A percentile compares a stretch with the other conserved stretches of the same genome.
Evolutionary conservation across 2,329 filamentous ascomycete genomes (phyloP).

Genomic region (Neonectria punicea): DNA sequence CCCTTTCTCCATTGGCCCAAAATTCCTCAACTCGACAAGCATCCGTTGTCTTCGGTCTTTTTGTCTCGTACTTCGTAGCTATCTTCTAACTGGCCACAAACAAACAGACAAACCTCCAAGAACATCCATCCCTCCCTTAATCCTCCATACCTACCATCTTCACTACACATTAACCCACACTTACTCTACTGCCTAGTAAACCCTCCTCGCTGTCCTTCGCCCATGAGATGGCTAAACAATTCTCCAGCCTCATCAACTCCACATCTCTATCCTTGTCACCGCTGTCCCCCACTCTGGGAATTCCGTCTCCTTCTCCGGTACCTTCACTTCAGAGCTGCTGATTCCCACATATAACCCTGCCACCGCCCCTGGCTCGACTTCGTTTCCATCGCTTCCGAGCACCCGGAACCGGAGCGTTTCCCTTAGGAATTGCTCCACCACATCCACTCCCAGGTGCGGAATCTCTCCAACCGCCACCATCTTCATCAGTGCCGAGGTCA

Average conservation of each 20-base stretch:
- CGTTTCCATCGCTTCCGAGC: conserved; percentile 39
- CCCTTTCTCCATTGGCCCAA: background rate
- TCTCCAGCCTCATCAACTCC: conserved; percentile 24
- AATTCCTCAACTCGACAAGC: background rate
- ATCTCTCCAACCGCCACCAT: conserved; percentile 52
- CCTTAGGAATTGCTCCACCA: conserved; percentile 55
- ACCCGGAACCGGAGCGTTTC: conserved; percentile 50
- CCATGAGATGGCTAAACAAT: background rate
- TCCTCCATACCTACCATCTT: background rate
- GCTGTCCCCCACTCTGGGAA: conserved; percentile 44
- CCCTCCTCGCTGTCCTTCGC: background rate
- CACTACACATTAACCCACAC: conserved; percentile 9
- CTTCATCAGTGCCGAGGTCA: conserved; percentile 61
- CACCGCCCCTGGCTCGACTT: conserved; percentile 40
- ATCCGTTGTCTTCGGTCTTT: background rate
- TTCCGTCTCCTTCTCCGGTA: conserved; percentile 38
- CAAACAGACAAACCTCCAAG: background rate
- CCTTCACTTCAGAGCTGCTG: conserved; percentile 44
- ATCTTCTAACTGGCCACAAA: background rate
- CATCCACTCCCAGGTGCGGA: conserved; percentile 49
- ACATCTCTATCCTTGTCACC: conserved; percentile 40
- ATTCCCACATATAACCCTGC: conserved; percentile 46
- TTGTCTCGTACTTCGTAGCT: background rate
- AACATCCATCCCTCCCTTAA: background rate
- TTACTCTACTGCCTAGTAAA: background rate